Percentiles rank a stretch among this genome's conserved stretches.
phyloP scores from a whole-genome alignment of 352 stramenopile genomes.

The Halophytophthora batemanensis region DNA sequence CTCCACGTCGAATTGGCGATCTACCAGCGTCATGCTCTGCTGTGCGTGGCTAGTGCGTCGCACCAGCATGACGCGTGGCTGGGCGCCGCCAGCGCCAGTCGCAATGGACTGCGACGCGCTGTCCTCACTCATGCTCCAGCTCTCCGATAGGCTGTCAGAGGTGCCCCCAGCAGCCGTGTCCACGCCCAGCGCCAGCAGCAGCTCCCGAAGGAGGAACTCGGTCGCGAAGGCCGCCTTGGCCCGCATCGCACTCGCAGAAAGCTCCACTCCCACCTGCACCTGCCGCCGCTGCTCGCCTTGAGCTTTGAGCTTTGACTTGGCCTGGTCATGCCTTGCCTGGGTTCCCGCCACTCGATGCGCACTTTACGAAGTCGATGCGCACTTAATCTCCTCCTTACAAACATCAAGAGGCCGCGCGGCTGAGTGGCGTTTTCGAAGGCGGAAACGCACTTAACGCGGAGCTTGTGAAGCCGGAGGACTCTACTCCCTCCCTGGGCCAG shows the following conservation, averaged over 20 bases:
- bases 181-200: slow-evolving; percentile 46
- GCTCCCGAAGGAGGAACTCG: slow-evolving; percentile 55
- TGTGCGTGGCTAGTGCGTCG: slow-evolving; percentile 34
- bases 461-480: too few species aligned
- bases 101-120: slow-evolving; percentile 42
- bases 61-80: slow-evolving; percentile 51
- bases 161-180: neutral
- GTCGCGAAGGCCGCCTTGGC: slow-evolving; percentile 27
- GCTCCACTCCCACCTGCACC: too few species aligned
- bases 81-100: neutral
- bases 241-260: neutral
- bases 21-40: slow-evolving; percentile 47
- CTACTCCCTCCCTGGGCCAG: too few species aligned
- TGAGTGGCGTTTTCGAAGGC: too few species aligned
- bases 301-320: neutral
- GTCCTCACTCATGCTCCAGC: slow-evolving; percentile 42
- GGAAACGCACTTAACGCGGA: neutral
- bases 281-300: too few species aligned
- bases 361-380: neutral
- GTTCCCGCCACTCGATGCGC: too few species aligned
- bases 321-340: too few species aligned
- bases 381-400: neutral
- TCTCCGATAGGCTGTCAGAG: slow-evolving; percentile 33
- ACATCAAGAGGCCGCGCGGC: neutral
- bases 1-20: slow-evolving; percentile 41